Base-by-base conservation (phyloP, 2,329 filamentous ascomycete species). In the Xylaria hypoxylon region DNA sequence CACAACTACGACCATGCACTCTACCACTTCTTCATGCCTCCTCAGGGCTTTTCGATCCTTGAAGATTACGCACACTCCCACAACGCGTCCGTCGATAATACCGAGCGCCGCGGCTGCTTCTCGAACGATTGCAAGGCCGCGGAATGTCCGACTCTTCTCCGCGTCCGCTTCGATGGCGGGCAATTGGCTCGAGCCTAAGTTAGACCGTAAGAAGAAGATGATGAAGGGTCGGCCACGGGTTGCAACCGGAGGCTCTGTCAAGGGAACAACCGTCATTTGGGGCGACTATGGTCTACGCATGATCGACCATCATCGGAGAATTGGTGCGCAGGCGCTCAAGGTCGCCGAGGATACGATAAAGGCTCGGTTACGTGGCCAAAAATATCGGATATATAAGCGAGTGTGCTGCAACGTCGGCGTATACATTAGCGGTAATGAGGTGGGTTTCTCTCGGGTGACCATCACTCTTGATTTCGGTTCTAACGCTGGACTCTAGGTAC, bases 231-330 rank as follows among this genome's bases (percentile, higher is more conserved):
- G 94, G 1, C 91, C 92, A 56, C 89, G 93, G 74, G 94, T 98
- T 55, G 88, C 92, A 26, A 99, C 94, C 0, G 96, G 96, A 68
- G 96, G 96, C 68, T 96, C 92, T 62, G 90, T 87, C 40, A 94
- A 96, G 79, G 96, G 96, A 73, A 99, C 96, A 40, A 98, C 95
- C 0, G 92, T 99, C 22, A 89, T 96, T 64, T 98, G 94, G 93
- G 96, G 96, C 62, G 94, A 98, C 79, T 99, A 94, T 78, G 96
- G 96, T 8, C 83, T 99, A 72, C 92, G 96, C 64, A 96, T 99
- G 90, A 89, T 86, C 70, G 96, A 99, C 80, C 92, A 97, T 79
- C 92, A 97, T 81, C 92, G 96, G 64, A 89, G 96, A 76, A 92
- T 99, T 78, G 93, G 91, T 72, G 92, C 96, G 26, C 84, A 89